Base-by-base conservation (phyloP, 2,329 filamentous ascomycete genomes). In the Trichophyton equinum region DNA sequence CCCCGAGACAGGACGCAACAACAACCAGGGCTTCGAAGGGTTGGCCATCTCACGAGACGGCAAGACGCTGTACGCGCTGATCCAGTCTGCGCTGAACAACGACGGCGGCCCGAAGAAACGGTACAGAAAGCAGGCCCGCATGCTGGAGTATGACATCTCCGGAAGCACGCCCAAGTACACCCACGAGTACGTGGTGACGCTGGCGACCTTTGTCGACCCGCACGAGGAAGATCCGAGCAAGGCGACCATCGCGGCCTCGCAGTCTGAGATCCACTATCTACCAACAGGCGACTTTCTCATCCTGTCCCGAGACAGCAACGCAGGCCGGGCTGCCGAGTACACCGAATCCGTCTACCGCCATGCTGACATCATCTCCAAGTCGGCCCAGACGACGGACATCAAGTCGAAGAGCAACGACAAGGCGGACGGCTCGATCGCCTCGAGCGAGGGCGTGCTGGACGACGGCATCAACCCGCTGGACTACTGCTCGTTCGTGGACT, bases 1-100 rank as follows among this genome's bases (percentile, higher is more conserved):
- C 64, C 82, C 85, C 0, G 76, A 78, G 1, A 79, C 79, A 0
- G 87, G 87, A 11, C 81, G 87, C 20, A 76, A 79, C 60, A 89
- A 90, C 71, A 90, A 90, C 71, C 85, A 88, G 69, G 86, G 87
- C n/a, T 82, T 89, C 57, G 87, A 90, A 71, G 86, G 83, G 0
- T 72, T 90, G 57, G 85, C 84, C 0, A 72, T 81, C n/a, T 83
- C 81, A 2, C 76, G 79, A 0, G 82, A 87, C 64, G 84, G 85
- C 8, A 83, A 82, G 63, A 82, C 77, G 1, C 75, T 89, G 9
- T 89, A 82, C 68, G 80, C 81, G 1, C 76, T 89, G 61, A 74
- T 88, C 22, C 86, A 91, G 69, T 83, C 82, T 1, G 85, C 85
- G 0, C 74, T 83, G 3, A 78, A 81, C 62, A 83, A 86, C 67